Percentiles rank a stretch among this genome's conserved stretches.
These are phyloP conservation scores for Sclerotinia spermophila DNA, from an alignment of 2,329 filamentous ascomycete genomes.

Conservation along the genomic window DNA sequence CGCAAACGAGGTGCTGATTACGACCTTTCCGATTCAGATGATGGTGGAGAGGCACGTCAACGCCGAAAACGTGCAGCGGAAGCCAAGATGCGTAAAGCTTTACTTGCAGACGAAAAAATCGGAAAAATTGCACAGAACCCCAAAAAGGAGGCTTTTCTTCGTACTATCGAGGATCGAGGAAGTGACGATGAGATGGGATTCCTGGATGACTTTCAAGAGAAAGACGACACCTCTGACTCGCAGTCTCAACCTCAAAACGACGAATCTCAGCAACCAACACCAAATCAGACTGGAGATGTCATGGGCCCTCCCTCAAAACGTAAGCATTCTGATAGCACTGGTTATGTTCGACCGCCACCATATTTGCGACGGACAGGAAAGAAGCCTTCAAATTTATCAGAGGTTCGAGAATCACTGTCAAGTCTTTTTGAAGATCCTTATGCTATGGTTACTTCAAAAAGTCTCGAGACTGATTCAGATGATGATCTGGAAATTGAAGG, in stretches of 20 bases:
- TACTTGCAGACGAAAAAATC: conserved; percentile 84
- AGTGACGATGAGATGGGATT: conserved; percentile 75
- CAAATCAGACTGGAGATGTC: conserved; percentile 47
- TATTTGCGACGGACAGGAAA: conserved; percentile 58
- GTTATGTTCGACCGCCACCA: conserved; percentile 53
- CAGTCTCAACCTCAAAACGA: conserved; percentile 40
- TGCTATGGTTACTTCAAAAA: conserved; percentile 42
- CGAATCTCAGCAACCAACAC: conserved; percentile 41
- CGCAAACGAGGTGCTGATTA: conserved; percentile 78
- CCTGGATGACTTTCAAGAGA: conserved; percentile 51
- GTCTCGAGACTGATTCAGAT: conserved; percentile 52
- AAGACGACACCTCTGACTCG: conserved; percentile 40
- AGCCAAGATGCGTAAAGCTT: conserved; percentile 83
- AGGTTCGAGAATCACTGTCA: conserved; percentile 80
- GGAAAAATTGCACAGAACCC: conserved; percentile 86
- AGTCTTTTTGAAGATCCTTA: conserved; percentile 73
- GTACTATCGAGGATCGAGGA: conserved; percentile 79
- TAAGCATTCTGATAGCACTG: conserved; percentile 40
- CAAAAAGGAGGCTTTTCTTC: conserved; percentile 85
- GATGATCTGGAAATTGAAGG: conserved; percentile 51
- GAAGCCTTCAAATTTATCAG: conserved; percentile 70
- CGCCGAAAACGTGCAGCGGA: conserved; percentile 85
- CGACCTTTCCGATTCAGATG: conserved; percentile 86
- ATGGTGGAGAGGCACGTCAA: conserved; percentile 72
- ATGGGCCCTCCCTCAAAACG: conserved; percentile 38